Conservation (phyloP, 1,284 basidiomycete genomes). For the Trichosporon sp. region DNA sequence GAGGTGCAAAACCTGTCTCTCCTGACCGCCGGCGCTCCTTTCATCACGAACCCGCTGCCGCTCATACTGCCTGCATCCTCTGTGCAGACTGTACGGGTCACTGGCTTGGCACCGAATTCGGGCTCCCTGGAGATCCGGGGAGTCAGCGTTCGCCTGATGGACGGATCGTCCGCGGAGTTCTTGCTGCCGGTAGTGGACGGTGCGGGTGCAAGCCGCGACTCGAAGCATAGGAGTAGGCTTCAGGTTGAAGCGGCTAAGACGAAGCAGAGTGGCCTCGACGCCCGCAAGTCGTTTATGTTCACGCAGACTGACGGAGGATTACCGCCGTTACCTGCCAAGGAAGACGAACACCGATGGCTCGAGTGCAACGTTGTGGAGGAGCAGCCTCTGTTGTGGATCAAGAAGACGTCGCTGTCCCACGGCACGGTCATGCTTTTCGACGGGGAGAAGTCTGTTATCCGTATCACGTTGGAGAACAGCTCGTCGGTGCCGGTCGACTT, state of each 20-base stretch:
- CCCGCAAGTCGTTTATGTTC: constrained; percentile 30
- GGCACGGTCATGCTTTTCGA: constrained; percentile 91
- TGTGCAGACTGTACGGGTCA: constrained; percentile 71
- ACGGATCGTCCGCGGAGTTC: constrained; percentile 72
- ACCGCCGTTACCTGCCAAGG: constrained; percentile 3
- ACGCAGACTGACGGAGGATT: constrained; percentile 10
- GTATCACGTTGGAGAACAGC: constrained; percentile 84
- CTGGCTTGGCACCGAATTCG: constrained; percentile 67
- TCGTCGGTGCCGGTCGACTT: constrained; percentile 81
- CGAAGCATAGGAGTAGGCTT: constrained; percentile 58
- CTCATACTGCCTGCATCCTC: constrained; percentile 73
- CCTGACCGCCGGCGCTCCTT: constrained; percentile 80
- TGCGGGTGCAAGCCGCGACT: constrained; percentile 64
- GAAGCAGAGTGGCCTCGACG: constrained; percentile 46
- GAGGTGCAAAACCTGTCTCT: constrained; percentile 78
- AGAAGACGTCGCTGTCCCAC: constrained; percentile 82
- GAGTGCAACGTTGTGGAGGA: constrained; percentile 69
- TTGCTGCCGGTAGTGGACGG: constrained; percentile 73
- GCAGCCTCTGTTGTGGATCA: constrained; percentile 81
- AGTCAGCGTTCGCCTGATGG: constrained; percentile 72
- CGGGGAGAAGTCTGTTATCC: constrained; percentile 75
- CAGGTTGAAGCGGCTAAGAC: constrained; percentile 59
- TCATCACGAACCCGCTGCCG: constrained; percentile 66
- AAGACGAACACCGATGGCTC: constrained; percentile 40
- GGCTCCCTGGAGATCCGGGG: constrained; percentile 76